Conservation (phyloP, 768 basidiomycete species). For the Lactarius vividus region DNA sequence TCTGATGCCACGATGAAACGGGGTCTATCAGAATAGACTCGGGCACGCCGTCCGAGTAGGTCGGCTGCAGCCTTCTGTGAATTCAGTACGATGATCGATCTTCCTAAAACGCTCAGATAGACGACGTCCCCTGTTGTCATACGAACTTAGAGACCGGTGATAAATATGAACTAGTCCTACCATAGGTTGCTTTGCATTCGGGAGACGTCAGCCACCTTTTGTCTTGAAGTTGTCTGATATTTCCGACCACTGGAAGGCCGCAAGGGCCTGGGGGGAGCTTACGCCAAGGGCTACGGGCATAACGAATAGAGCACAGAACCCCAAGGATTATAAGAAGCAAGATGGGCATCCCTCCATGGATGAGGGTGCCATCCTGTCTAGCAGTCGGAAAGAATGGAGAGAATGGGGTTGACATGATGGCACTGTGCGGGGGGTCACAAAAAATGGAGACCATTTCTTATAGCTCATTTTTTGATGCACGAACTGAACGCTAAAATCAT, state of each 20-base stretch:
- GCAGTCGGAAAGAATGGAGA: background rate
- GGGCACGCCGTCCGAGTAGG: slow-evolving; percentile 47
- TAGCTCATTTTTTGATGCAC: slow-evolving; percentile 13
- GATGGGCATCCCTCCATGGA: background rate
- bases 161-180: slow-evolving; percentile 8
- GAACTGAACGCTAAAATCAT: slow-evolving; percentile 14
- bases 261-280: slow-evolving; percentile 26
- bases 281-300: slow-evolving; percentile 24
- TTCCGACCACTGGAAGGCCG: slow-evolving; percentile 23
- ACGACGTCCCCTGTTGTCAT: slow-evolving; percentile 38
- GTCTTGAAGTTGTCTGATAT: slow-evolving; percentile 20
- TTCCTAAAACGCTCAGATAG: slow-evolving; percentile 46
- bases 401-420: slow-evolving; percentile 15
- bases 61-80: slow-evolving; percentile 42
- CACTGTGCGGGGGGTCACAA: slow-evolving; percentile 1
- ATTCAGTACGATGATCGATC: slow-evolving; percentile 47
- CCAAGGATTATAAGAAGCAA: slow-evolving; percentile 3
- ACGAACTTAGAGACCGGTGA: background rate
- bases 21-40: slow-evolving; percentile 53
- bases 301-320: slow-evolving; percentile 11
- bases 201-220: slow-evolving; percentile 22
- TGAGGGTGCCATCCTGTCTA: background rate
- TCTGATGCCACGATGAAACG: slow-evolving; percentile 27
- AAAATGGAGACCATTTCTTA: slow-evolving; percentile 1
- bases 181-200: slow-evolving; percentile 19